Evolutionary conservation across 1,284 basidiomycete genomes (phyloP), one percentile per base, ranked within the genome.

Genomic region (Inonotus hispidus): DNA sequence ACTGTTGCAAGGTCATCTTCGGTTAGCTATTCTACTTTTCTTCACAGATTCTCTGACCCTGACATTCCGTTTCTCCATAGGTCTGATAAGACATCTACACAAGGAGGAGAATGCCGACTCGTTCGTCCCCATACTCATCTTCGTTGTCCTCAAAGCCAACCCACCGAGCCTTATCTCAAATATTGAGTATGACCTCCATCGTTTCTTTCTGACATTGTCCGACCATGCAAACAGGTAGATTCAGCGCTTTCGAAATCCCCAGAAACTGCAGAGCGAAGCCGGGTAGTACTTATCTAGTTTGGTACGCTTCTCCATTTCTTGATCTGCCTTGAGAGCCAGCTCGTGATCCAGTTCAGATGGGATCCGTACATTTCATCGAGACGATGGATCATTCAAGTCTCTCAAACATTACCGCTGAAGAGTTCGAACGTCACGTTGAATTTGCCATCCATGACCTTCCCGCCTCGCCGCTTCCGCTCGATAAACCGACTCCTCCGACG

Each of bases 1-100:
- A 99, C 71, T 93, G 88, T 75, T 99, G 95, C 85, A 99, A 99
- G 79, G 95, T 99, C 74, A 98, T 99, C 70, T 99, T 98, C 72
- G 96, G 96, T 93, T 68, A 65, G 87, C 71, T 62, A 19, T 60
- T 49, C 38, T 25, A 35, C 21, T 16, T 32, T 35, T 63, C 60
- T 49, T 53, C 55, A 35, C 60, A 49, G 54, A 55, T 57, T 60
- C 47, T 58, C 53, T 58, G 23, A 37, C 10, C 49, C 43, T 53
- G 52, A 53, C 65, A 53, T 11, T 43, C 11, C 19, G 39, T 5
- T 19, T 43, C 19, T 25, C 54, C 60, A 16, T 68, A 95, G 92
- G 93, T 56, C 76, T 98, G 54, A 93, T 98, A 63, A 85, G 95
- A 65, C 95, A 98, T 76, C 74, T 95, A 69, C 79, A 80, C 70